Evolutionary conservation across 2,329 filamentous ascomycete species (phyloP).

Genomic region (Metarhizium brunneum): DNA sequence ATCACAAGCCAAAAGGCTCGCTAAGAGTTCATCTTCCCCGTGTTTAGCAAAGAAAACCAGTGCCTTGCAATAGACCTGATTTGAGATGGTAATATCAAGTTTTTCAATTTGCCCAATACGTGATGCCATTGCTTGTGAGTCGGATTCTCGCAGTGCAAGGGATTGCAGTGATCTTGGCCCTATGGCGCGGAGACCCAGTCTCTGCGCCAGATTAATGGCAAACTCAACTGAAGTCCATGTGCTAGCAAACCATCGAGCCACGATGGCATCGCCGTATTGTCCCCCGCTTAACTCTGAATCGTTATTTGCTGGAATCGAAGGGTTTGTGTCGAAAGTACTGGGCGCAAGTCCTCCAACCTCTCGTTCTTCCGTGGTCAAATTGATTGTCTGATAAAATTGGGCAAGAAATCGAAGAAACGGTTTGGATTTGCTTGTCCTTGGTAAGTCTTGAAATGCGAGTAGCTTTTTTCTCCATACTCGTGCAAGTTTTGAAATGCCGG

Average conservation of each 20-base stretch:
- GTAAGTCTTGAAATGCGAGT: conserved; percentile 30
- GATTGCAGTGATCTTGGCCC: conserved; percentile 71
- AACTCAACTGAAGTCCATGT: conserved; percentile 62
- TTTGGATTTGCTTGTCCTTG: conserved; percentile 28
- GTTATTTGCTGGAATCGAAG: not conserved
- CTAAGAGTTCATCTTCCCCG: conserved; percentile 40
- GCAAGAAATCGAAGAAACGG: conserved; percentile 39
- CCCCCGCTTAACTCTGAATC: conserved; percentile 6
- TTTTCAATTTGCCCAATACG: conserved; percentile 53
- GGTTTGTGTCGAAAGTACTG: not conserved
- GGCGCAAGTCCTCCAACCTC: conserved; percentile 7
- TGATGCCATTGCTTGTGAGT: conserved; percentile 43
- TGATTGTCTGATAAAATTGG: conserved; percentile 34
- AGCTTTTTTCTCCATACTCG: conserved; percentile 37
- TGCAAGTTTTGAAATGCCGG: conserved; percentile 35
- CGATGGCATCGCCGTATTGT: conserved; percentile 41
- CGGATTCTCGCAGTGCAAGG: conserved; percentile 57
- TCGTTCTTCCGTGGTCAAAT: conserved; percentile 28
- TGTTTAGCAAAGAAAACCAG: conserved; percentile 54
- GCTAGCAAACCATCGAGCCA: conserved; percentile 73
- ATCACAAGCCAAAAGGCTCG: conserved; percentile 36
- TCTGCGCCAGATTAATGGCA: conserved; percentile 58
- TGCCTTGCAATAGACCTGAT: conserved; percentile 55
- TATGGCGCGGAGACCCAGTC: conserved; percentile 62
- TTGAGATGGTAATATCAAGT: conserved; percentile 52